phyloP scores from a whole-genome alignment of 768 basidiomycete genomes.

The Pulveroboletus sp. region DNA sequence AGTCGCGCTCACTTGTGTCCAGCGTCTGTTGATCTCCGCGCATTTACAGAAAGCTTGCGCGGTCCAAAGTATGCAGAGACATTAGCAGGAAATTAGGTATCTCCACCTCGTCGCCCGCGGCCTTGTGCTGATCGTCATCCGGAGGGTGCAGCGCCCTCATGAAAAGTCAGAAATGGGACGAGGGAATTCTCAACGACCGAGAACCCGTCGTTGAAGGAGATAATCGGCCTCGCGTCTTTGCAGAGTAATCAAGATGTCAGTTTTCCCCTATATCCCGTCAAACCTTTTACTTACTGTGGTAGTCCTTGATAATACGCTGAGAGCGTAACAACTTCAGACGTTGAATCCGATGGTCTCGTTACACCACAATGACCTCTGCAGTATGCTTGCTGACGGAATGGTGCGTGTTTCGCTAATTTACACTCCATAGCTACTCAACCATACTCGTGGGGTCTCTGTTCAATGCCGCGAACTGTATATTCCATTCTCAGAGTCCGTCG shows the following conservation, averaged over 20 bases:
- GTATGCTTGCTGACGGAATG: constrained; percentile 98
- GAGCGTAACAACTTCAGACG: constrained; percentile 92
- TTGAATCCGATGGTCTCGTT: constrained; percentile 96
- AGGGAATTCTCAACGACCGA: constrained; percentile 85
- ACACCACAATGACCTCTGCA: constrained; percentile 93
- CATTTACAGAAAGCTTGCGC: constrained; percentile 62
- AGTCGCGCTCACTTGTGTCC: constrained; percentile 5
- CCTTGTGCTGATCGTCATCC: constrained; percentile 5
- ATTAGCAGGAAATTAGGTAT: constrained; percentile 75
- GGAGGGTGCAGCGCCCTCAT: constrained; percentile 74
- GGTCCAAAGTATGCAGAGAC: constrained; percentile 97
- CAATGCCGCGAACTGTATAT: constrained; percentile 96
- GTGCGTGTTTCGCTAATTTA: constrained; percentile 27
- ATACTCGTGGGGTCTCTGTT: constrained; percentile 75
- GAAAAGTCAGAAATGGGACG: constrained; percentile 97
- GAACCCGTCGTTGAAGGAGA: constrained; percentile 74
- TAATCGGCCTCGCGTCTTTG: constrained; percentile 91
- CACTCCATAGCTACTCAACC: not conserved
- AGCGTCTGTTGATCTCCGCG: not conserved
- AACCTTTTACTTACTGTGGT: constrained; percentile 6
- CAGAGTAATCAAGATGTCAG: constrained; percentile 86
- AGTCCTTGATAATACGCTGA: constrained; percentile 90
- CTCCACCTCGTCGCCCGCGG: not conserved
- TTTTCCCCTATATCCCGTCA: not conserved
- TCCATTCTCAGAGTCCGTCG: constrained; percentile 78